Conservation (phyloP, 257 asterid species). For the Coffea canephora region DNA sequence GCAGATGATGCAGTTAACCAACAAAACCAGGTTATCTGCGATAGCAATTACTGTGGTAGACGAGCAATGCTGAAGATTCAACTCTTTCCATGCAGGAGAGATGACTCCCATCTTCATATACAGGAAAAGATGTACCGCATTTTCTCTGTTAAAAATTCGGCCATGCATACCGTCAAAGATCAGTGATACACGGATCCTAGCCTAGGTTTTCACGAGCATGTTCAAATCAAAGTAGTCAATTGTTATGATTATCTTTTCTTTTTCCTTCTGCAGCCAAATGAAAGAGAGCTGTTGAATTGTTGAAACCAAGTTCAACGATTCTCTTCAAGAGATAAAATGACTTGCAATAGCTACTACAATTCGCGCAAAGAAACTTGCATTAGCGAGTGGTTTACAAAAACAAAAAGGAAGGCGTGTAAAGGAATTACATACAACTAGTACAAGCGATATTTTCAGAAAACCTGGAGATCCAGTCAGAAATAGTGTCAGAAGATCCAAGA, state of each 20-base stretch:
- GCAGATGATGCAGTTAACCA: not conserved
- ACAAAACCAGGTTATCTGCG: not conserved
- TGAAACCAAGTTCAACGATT: not conserved
- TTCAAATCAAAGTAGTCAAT: no score
- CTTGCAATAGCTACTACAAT: not conserved
- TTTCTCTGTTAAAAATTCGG: no score
- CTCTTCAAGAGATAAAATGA: not conserved
- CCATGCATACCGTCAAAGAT: no score
- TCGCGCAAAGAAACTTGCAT: not conserved
- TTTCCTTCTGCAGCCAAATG: not conserved
- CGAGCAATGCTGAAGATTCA: not conserved
- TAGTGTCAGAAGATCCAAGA: constrained; percentile 4
- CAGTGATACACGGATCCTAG: no score
- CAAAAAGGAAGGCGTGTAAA: not conserved
- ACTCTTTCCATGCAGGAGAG: no score
- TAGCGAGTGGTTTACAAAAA: not conserved
- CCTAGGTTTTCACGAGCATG: not conserved
- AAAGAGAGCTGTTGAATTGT: not conserved
- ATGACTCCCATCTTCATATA: no score
- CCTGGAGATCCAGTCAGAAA: not conserved
- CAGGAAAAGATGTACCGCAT: no score
- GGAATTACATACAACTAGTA: constrained; percentile 16
- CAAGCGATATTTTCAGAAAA: constrained; percentile 6
- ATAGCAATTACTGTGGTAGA: no score
- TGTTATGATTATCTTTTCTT: not conserved